Base-by-base conservation (phyloP, 441 rosid genomes). In the Corymbia citriodora region DNA sequence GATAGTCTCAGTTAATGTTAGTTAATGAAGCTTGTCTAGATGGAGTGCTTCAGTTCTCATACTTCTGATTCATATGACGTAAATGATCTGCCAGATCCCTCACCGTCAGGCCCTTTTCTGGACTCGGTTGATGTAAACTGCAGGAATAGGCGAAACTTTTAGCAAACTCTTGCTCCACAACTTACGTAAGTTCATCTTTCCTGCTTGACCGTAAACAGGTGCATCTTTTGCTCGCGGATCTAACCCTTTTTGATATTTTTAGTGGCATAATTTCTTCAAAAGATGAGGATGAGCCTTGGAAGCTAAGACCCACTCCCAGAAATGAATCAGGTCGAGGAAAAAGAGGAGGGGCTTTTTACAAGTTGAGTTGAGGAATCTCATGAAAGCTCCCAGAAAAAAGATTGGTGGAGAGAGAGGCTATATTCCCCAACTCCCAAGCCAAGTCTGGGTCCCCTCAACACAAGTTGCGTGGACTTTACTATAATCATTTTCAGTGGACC, bases 401-500 rank as follows among this genome's bases (percentile, higher is more conserved):
- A 89, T 27, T 25, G 90, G 61, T 33, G 55, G 87, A 53, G 89
- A 83, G 89, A 45, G 85, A 23, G 52, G 18, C 6, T 27, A 81
- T 16, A 81, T 81, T 81, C 89, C 92, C 88, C 65, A 92, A 87
- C 91, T 90, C 94, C 91, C 92, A 94, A 91, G 93, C 91, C 92
- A 94, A 93, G 95, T 89, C 90, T 82, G 91, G 91, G 86, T 81
- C 86, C 86, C 86, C 53, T 90, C 92, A 87, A 89, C 92, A 82
- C 90, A 88, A 89, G 87, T 95, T 93, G 96, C 97, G 93, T 94
- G 89, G 19, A 89, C 92, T 94, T 96, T 93, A 95, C 95, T 90
- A 91, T 68, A 83, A 11, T 49, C 61, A 54, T 50, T 72, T 21
- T 49, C 25, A 70, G 91, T 90, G 94, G 94, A 88, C 91, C 92